Percentiles rank a stretch among this genome's conserved stretches.
Evolutionary conservation across 768 basidiomycete genomes (phyloP).

Genomic region (Suillus hirtellus): DNA sequence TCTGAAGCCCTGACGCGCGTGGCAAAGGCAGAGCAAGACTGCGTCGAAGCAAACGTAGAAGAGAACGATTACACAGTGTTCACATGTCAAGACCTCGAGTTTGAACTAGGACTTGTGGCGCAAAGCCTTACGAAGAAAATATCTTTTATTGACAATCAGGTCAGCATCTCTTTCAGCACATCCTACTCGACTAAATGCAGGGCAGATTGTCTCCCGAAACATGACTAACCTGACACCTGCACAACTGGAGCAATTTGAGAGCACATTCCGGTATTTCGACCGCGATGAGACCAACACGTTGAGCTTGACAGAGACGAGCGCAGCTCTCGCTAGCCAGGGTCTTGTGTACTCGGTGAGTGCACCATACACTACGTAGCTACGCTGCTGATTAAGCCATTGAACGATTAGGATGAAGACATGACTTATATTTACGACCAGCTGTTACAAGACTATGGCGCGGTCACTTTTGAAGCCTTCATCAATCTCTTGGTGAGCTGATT

Average conservation of each 20-base stretch:
- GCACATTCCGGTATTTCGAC: constrained; percentile 97
- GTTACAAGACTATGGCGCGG: constrained; percentile 77
- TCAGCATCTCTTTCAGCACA: constrained; percentile 24
- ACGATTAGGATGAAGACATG: constrained; percentile 78
- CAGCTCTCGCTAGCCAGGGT: constrained; percentile 91
- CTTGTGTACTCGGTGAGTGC: constrained; percentile 80
- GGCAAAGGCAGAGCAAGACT: constrained; percentile 68
- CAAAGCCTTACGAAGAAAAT: constrained; percentile 86
- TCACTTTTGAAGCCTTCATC: constrained; percentile 93
- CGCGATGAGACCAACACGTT: constrained; percentile 90
- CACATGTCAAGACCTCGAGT: constrained; percentile 84
- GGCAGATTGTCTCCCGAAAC: constrained; percentile 88
- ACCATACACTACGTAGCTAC: background rate
- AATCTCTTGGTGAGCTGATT: constrained; percentile 71
- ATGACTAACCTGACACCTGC: constrained; percentile 95
- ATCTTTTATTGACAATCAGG: constrained; percentile 97
- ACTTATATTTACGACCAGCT: constrained; percentile 81
- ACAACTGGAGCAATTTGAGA: constrained; percentile 94
- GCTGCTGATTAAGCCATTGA: constrained; percentile 2
- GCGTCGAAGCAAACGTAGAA: constrained; percentile 86
- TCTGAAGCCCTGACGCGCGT: constrained; percentile 58
- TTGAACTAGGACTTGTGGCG: constrained; percentile 81
- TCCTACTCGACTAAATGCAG: background rate
- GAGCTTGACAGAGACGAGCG: constrained; percentile 82
- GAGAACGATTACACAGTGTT: constrained; percentile 96